Evolutionary conservation across 1,284 basidiomycete genomes (phyloP).

Genomic region (Microbotryum saponariae): DNA sequence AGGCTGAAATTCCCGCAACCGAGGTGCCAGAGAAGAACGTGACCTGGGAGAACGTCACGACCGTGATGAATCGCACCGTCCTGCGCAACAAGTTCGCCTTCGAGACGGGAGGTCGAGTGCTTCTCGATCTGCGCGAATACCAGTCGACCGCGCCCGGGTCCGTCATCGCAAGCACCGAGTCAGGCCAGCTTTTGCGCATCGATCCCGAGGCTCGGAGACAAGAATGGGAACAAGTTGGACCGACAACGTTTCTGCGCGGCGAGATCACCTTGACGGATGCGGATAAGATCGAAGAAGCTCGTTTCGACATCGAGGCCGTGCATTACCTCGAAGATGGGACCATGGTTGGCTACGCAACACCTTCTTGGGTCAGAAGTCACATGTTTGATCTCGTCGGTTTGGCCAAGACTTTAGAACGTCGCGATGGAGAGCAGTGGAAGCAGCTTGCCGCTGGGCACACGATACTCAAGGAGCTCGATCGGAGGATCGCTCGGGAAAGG

Average conservation of each 20-base stretch:
- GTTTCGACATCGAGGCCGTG: conserved; percentile 32
- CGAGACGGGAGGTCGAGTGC: conserved; percentile 1
- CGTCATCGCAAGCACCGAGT: conserved; percentile 3
- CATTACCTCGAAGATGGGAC: conserved; percentile 31
- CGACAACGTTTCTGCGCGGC: conserved; percentile 16
- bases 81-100: conserved; percentile 15
- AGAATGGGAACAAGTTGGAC: conserved; percentile 24
- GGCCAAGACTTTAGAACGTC: conserved; percentile 10
- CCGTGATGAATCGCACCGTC: conserved; percentile 18
- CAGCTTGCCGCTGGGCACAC: conserved; percentile 31
- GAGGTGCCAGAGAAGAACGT: not conserved
- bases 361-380: conserved; percentile 15
- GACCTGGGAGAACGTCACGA: conserved; percentile 1
- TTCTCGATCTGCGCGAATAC: conserved; percentile 21
- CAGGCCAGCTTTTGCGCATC: conserved; percentile 15
- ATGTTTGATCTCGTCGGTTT: conserved; percentile 19
- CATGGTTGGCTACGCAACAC: conserved; percentile 29
- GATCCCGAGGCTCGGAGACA: not conserved
- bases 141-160: conserved; percentile 20
- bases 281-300: conserved; percentile 11
- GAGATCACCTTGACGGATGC: conserved; percentile 5
- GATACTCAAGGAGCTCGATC: conserved; percentile 35
- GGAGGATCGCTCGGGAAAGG: conserved; percentile 33
- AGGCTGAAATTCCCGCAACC: not conserved
- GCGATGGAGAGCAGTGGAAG: conserved; percentile 8